Evolutionary conservation across 768 basidiomycete genomes (phyloP), one percentile per base, ranked within the genome.

Genomic region (Steccherinum ochraceum): DNA sequence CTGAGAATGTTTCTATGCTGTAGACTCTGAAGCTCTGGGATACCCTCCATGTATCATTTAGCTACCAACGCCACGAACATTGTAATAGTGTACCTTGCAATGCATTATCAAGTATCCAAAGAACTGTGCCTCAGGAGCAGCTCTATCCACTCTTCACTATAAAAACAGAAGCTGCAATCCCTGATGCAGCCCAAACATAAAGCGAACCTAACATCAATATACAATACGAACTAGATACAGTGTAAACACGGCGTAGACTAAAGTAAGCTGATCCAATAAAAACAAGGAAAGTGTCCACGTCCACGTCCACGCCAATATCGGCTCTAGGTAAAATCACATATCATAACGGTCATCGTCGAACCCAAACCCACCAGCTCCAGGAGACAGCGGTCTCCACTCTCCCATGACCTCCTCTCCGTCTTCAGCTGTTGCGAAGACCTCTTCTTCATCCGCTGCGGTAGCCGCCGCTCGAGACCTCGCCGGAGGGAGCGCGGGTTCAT

Each of bases 311-410:
- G n/a, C n/a, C n/a, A n/a, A n/a, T n/a, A 35, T 16, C 30, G 30
- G 7, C 30, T 16, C 7, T 35, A 35, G 16, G 16, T 35, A 35
- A 35, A 16, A 7, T 35, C 30, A 64, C 20, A 54, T 49, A 35
- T 66, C 63, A 45, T 63, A 66, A 50, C 59, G 52, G 24, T 64
- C 62, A 21, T 64, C 61, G 42, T 57, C 58, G 24, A 52, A 58
- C 30, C 30, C 30, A 24, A 52, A 58, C 30, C 30, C 30, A 5
- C 48, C 57, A 45, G 58, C 59, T 18, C 65, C 72, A 21, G 71
- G 68, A 40, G 68, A 71, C 51, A 64, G 47, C 20, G 68, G 64
- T 51, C 76, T 64, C 79, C 80, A 80, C 53, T 72, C 71, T 48
- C 74, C 71, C 27, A 78, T 58, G 27, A 73, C 54, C 41, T 74